Percentiles rank a stretch among this genome's conserved stretches.
Evolutionary conservation across 139 green algal species (phyloP).

Genomic region (Limnomonas spitsbergensis): DNA sequence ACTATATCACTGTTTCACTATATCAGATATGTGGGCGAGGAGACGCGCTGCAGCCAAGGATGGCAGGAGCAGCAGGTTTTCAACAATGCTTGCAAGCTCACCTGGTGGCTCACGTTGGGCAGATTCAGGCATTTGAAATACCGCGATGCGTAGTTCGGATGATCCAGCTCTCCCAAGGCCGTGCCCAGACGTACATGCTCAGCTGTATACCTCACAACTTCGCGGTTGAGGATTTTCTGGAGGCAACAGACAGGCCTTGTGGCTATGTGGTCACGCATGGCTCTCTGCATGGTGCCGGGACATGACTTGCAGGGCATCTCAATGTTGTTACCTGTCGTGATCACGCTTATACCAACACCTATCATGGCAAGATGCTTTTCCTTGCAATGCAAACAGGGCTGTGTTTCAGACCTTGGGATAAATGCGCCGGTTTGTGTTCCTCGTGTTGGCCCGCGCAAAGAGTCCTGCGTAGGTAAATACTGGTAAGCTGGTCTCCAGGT

Average conservation of each 20-base stretch:
- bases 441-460: conserved; percentile 55
- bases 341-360: background rate
- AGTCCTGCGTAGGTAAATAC: no score
- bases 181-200: conserved; percentile 45
- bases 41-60: no score
- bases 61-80: background rate
- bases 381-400: background rate
- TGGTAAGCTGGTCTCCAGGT: background rate
- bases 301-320: background rate
- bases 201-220: conserved; percentile 45
- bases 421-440: conserved; percentile 65
- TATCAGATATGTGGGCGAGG: no score
- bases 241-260: background rate
- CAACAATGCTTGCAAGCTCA: conserved; percentile 17
- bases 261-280: background rate
- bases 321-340: no score
- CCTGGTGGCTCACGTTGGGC: conserved; percentile 63
- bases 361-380: conserved; percentile 10
- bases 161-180: conserved; percentile 65
- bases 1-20: no score
- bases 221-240: conserved; percentile 55
- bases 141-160: conserved; percentile 57
- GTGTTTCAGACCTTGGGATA: conserved; percentile 56
- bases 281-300: background rate
- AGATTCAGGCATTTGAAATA: conserved; percentile 68